Evolutionary conservation across 768 basidiomycete genomes (phyloP).

Genomic region (Pulveroboletus sp.): DNA sequence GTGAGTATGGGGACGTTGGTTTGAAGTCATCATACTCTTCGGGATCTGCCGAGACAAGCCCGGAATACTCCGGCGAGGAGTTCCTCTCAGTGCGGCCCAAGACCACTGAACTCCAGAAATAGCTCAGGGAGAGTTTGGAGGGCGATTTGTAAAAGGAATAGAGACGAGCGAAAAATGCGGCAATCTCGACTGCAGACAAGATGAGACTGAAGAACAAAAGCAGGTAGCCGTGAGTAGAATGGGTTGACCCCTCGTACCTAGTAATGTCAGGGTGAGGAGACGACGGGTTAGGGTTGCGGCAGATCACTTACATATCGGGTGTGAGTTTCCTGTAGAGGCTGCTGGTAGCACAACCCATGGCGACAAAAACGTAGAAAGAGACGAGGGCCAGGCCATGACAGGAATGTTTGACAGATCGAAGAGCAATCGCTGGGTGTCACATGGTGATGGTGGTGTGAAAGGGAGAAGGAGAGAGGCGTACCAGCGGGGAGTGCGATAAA

Average conservation of each 20-base stretch:
- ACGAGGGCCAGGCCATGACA: slow-evolving; percentile 54
- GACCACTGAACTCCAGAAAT: slow-evolving; percentile 56
- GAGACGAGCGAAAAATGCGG: slow-evolving; percentile 46
- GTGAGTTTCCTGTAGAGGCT: slow-evolving; percentile 73
- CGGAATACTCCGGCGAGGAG: slow-evolving; percentile 45
- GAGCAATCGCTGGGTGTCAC: slow-evolving; percentile 56
- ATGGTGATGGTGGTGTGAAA: neutral
- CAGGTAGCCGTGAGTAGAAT: slow-evolving; percentile 60
- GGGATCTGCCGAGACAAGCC: slow-evolving; percentile 50
- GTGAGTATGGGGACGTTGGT: slow-evolving; percentile 1
- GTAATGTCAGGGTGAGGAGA: slow-evolving; percentile 10
- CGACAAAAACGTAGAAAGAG: slow-evolving; percentile 56
- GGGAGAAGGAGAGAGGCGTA: slow-evolving; percentile 33
- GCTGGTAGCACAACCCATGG: slow-evolving; percentile 64
- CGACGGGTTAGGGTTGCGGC: slow-evolving; percentile 7
- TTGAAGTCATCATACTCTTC: slow-evolving; percentile 53
- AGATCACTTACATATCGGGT: slow-evolving; percentile 66
- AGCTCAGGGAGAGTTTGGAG: slow-evolving; percentile 41
- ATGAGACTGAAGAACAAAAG: slow-evolving; percentile 42
- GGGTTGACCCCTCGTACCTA: slow-evolving; percentile 68
- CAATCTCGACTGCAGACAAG: slow-evolving; percentile 52
- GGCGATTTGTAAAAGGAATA: slow-evolving; percentile 42
- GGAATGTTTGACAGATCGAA: slow-evolving; percentile 73
- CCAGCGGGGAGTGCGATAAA: slow-evolving; percentile 79
- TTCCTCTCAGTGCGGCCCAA: slow-evolving; percentile 41